These are phyloP conservation scores for Erythrophleum ivorense DNA, from an alignment of 331 rosid species.

Conservation along the genomic window DNA sequence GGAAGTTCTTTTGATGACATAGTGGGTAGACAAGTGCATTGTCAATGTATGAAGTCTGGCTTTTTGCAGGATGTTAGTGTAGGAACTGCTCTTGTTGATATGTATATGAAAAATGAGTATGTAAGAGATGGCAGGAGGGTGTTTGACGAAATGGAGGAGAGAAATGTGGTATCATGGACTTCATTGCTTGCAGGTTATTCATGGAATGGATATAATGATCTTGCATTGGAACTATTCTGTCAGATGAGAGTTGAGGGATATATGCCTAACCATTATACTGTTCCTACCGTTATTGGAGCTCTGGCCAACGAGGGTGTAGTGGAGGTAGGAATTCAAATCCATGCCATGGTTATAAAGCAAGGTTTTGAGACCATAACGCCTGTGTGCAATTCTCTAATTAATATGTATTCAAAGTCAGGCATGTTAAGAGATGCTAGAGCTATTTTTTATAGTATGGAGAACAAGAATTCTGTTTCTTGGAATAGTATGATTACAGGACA, in stretches of 20 bases:
- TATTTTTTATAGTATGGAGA: slow-evolving; percentile 57
- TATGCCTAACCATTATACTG: slow-evolving; percentile 58
- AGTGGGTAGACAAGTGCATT: slow-evolving; percentile 63
- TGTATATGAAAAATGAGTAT: slow-evolving; percentile 70
- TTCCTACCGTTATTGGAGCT: slow-evolving; percentile 57
- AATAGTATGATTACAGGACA: slow-evolving; percentile 68
- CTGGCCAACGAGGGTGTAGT: slow-evolving; percentile 48
- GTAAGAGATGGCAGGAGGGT: slow-evolving; percentile 61
- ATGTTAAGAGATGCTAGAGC: slow-evolving; percentile 55
- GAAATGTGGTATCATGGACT: slow-evolving; percentile 76
- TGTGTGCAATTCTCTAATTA: slow-evolving; percentile 68
- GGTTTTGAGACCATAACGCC: slow-evolving; percentile 54
- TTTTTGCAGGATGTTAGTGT: slow-evolving; percentile 56
- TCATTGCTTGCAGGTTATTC: slow-evolving; percentile 66
- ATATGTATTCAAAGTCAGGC: slow-evolving; percentile 65
- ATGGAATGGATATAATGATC: slow-evolving; percentile 48
- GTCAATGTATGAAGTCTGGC: slow-evolving; percentile 64
- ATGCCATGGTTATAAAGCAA: slow-evolving; percentile 59
- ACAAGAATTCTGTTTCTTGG: slow-evolving; percentile 68
- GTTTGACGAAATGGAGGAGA: slow-evolving; percentile 69
- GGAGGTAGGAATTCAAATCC: slow-evolving; percentile 60
- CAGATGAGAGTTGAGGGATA: slow-evolving; percentile 55
- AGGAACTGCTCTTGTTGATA: slow-evolving; percentile 69
- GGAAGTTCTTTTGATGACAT: slow-evolving; percentile 48
- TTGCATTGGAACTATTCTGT: slow-evolving; percentile 49